Conservation (phyloP, 306 rosid genomes). For the Rosa rugosa region DNA sequence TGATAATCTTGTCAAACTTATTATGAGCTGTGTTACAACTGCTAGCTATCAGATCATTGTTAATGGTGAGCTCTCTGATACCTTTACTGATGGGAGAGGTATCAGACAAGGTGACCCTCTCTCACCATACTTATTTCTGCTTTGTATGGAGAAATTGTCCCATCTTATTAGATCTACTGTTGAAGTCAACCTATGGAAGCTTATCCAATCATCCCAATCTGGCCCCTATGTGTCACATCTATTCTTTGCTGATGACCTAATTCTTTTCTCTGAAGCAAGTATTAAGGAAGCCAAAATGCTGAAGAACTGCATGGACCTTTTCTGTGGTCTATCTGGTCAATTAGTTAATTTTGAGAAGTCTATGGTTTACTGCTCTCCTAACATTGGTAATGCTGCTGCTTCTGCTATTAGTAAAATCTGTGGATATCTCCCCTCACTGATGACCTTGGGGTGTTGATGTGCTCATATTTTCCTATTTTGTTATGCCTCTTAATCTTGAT, state of each 20-base stretch:
- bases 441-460: not conserved
- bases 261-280: not conserved
- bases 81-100: too few relatives aligned
- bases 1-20: too few relatives aligned
- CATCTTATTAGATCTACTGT: too few relatives aligned
- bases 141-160: too few relatives aligned
- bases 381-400: not conserved
- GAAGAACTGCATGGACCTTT: not conserved
- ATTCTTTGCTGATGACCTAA: not conserved
- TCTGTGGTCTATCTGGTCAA: not conserved
- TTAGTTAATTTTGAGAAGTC: not conserved
- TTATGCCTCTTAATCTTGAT: too few relatives aligned
- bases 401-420: not conserved
- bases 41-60: too few relatives aligned
- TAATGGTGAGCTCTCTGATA: too few relatives aligned
- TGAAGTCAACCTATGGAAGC: not conserved
- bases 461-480: too few relatives aligned
- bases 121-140: too few relatives aligned
- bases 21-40: too few relatives aligned
- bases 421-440: not conserved
- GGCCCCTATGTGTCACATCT: not conserved
- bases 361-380: not conserved
- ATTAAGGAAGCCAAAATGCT: not conserved
- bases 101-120: too few relatives aligned
- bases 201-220: not conserved